phyloP scores from a whole-genome alignment of 768 basidiomycete genomes.

The Auricularia sp. region DNA sequence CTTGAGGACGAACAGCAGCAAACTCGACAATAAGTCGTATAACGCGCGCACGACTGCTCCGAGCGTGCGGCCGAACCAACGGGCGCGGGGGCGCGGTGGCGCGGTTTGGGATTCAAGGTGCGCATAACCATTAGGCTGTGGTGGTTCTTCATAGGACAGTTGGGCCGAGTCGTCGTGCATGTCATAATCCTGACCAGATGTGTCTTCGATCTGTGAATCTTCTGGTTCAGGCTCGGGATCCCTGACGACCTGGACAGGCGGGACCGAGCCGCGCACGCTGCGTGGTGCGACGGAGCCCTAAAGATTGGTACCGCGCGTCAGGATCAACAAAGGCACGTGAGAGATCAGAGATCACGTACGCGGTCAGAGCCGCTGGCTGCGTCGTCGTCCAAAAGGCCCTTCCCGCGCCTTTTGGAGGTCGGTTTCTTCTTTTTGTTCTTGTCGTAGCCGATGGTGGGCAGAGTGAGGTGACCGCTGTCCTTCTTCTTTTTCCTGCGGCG shows the following conservation, averaged over 20 bases:
- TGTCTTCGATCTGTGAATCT: background rate
- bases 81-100: background rate
- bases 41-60: background rate
- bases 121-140: background rate
- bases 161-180: background rate
- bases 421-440: conserved; percentile 49
- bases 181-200: background rate
- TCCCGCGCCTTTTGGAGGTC: conserved; percentile 27
- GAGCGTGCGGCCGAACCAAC: background rate
- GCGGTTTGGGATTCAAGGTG: background rate
- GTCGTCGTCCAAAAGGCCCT: conserved; percentile 10
- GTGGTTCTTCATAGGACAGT: background rate
- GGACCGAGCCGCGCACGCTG: conserved; percentile 4
- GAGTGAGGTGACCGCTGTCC: conserved; percentile 46
- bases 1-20: background rate
- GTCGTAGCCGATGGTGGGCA: conserved; percentile 58
- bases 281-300: conserved; percentile 2
- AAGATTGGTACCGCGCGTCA: background rate
- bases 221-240: background rate
- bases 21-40: conserved; percentile 1
- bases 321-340: background rate
- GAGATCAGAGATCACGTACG: background rate
- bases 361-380: background rate
- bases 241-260: background rate
- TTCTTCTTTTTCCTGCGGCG: conserved; percentile 40